Base-by-base conservation (phyloP, 148 eudicot species). In the Heliosperma pusillum region DNA sequence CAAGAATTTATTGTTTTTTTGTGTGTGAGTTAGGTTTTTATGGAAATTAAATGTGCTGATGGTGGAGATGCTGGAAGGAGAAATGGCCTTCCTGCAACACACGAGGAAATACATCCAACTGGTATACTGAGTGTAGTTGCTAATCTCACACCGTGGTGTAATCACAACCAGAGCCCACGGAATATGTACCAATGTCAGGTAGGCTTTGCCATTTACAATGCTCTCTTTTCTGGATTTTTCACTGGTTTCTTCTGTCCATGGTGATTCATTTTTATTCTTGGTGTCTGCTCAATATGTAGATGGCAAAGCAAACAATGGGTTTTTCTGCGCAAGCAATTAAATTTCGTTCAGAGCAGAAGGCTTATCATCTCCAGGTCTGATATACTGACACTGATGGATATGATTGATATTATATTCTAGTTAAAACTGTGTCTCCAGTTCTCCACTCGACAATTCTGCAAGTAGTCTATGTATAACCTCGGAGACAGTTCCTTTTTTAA, bases 171-270 rank as follows among this genome's bases (percentile, higher is more conserved):
- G 86, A 95, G 99, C 72, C 99, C 97, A 74, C 92, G 99, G 55
- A 95, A 95, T 83, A 95, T 95, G 99, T 92, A 95, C 82, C 98
- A 94, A 87, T 94, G 98, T 72, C 98, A 94, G 98, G 98, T 94
- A 67, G 40, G 74, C 74, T 70, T 42, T 16, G 66, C 53, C 61
- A 11, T 71, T 26, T 67, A n/a, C 10, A 27, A 66, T 44, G 24
- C 63, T 12, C 12, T 17, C 53, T 33, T 30, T 20, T 24, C 30
- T 40, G 1, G 17, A 64, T 20, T n/a, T 57, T 17, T 27, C 52
- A 21, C 70, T 26, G 24, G 21, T 13, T 13, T 63, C 62, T 74
- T 20, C 40, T 55, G 2, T 3, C 40, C 25, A 17, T 72, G 27
- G 66, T 13, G 75, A 7, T 42, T n/a, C 4, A 3, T 29, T 7